Evolutionary conservation across 306 rosid species (phyloP), one percentile per base, ranked within the genome.

Genomic region (Crotalaria pallida): DNA sequence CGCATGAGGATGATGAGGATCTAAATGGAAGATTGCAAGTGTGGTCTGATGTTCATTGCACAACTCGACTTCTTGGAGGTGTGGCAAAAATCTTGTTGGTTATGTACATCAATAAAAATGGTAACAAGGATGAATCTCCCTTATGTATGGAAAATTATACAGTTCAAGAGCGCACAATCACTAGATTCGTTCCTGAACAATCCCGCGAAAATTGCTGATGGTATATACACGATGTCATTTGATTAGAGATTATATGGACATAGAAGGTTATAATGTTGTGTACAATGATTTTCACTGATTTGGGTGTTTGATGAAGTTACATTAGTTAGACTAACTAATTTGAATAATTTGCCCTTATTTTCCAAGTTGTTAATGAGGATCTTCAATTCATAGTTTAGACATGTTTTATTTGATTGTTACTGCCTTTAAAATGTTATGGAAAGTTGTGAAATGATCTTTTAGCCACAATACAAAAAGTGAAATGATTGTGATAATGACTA

Each of bases 11-110:
- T 34, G 60, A 52, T 27, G 22, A 18, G 6, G 67, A 62, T 27
- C 63, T 34, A 34, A 80, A 77, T 51, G 65, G 74, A 33, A 78
- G 92, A 58, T 66, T 87, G 71, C 76, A 50, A 50, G 79, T 80
- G 43, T 87, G 92, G 92, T 87, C 87, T 57, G 92, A 84, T 78
- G 24, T 75, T 72, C 80, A 74, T 58, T 77, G 89, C 79, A 66
- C 86, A 18, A 73, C 80, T 24, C 66, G 87, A 55, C 76, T 87
- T 15, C 75, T 88, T 50, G 67, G 84, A 50, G 81, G 92, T 33
- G 89, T 83, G 56, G 89, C 74, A 0, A 87, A 87, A 81, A 73
- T 83, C 4, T 40, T 85, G 72, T 53, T 87, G 53, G 83, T 77
- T 69, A 83, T 85, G 22, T 72, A 38, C 16, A 70, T 84, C 67